Evolutionary conservation across 352 stramenopile genomes (phyloP), one percentile per base, ranked within the genome.

Genomic region (Elongisporangium senticosum): DNA sequence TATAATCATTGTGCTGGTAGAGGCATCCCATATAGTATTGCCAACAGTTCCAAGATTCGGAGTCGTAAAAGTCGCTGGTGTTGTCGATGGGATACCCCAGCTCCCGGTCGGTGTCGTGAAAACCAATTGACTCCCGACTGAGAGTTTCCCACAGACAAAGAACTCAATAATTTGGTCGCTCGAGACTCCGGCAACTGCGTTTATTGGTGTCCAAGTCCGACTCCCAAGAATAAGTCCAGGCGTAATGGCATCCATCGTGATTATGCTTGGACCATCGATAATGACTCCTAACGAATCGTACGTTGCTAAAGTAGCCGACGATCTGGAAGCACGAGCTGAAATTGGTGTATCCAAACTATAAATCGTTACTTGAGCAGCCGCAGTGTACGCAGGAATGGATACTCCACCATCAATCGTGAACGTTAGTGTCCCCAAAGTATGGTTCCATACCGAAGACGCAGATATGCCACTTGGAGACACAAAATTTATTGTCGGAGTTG

Each of bases 91-190:
- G 51, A 82, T 70, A 0, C 59, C 62, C 80, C 77, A 90, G 17
- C 72, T 54, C 0, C 59, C 58, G 50, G 77, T 62, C n/a, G 77
- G 80, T 15, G 88, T 55, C 3, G 58, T 61, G 56, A 90, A 72
- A 20, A 79, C 68, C 49, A 87, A 68, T 7, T 53, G 62, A 4
- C 74, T 69, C 2, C 74, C 75, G 26, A 64, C 59, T 39, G 47
- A 51, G 21, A 89, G 58, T 40, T 47, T 66, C 3, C 79, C 79
- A 22, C 54, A 82, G 1, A 71, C 70, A 19, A 72, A 77, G 55
- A 87, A 87, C 0, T 62, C 58, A 11, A 89, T 55, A 0, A 53
- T 72, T 47, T 89, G 79, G 24, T 75, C 57, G 14, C 75, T 86
- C 0, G 69, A 75, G 14, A 86, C 68, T 14, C 77, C 79, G 56